These are phyloP conservation scores for Ustulina deusta DNA, from an alignment of 2,329 filamentous ascomycete genomes.

Conservation along the genomic window DNA sequence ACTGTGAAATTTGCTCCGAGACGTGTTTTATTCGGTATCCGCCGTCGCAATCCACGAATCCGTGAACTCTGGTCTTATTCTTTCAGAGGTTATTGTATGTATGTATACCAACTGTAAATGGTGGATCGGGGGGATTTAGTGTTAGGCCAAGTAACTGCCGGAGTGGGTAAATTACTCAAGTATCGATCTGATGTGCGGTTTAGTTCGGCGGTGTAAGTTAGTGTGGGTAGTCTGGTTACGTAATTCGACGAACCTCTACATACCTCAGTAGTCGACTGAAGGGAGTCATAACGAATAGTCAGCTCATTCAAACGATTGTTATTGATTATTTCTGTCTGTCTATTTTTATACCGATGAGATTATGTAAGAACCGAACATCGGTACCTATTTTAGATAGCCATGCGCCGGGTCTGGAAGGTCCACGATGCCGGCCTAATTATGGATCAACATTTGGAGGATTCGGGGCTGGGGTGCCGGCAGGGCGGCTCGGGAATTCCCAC, in stretches of 20 bases:
- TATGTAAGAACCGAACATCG: not conserved
- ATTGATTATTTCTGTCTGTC: not conserved
- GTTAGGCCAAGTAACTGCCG: no score
- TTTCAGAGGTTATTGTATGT: not conserved
- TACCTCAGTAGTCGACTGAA: not conserved
- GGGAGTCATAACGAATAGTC: not conserved
- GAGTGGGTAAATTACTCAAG: not conserved
- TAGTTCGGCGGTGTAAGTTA: not conserved
- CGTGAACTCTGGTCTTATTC: no score
- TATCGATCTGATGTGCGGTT: not conserved
- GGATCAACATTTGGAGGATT: constrained; percentile 20
- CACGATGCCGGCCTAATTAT: constrained; percentile 53
- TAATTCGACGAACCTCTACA: not conserved
- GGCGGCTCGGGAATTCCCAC: constrained; percentile 8
- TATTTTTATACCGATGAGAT: constrained; percentile 3
- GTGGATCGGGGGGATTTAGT: not conserved
- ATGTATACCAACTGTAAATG: not conserved
- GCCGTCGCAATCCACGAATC: not conserved
- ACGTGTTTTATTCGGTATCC: not conserved
- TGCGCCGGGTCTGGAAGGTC: constrained; percentile 40
- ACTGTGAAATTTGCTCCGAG: no score
- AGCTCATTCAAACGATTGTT: not conserved
- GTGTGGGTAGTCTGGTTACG: not conserved
- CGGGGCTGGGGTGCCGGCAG: constrained; percentile 23
- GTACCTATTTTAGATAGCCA: not conserved